A percentile compares a stretch with the other conserved stretches of the same genome.
Evolutionary conservation across 345 rosid species (phyloP).

Genomic region (Turritis glabra): DNA sequence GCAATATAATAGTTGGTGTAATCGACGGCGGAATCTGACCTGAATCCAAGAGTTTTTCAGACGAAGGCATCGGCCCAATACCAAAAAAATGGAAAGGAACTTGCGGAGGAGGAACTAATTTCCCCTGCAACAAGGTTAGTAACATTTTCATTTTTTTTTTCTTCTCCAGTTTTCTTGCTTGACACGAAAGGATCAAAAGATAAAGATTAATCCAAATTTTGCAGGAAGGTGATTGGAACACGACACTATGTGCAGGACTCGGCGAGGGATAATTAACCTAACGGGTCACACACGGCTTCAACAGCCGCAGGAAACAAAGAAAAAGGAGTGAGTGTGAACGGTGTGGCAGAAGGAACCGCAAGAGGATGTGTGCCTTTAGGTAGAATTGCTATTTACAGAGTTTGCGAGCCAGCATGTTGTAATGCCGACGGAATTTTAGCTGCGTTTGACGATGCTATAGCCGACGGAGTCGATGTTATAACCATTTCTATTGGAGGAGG

Average conservation of each 20-base stretch:
- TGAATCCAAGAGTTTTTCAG: slow-evolving; percentile 53
- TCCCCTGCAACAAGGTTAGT: slow-evolving; percentile 60
- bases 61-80: slow-evolving; percentile 51
- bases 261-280: slow-evolving; percentile 39
- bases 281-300: slow-evolving; percentile 69
- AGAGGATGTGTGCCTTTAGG: slow-evolving; percentile 67
- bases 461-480: slow-evolving; percentile 65
- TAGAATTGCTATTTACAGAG: slow-evolving; percentile 55
- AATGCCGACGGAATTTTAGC: slow-evolving; percentile 11
- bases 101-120: slow-evolving; percentile 48
- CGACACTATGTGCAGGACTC: slow-evolving; percentile 29
- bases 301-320: slow-evolving; percentile 62
- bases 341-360: slow-evolving; percentile 56
- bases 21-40: slow-evolving; percentile 60
- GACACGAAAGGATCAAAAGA: not conserved
- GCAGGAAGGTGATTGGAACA: slow-evolving; percentile 40
- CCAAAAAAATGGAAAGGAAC: slow-evolving; percentile 60
- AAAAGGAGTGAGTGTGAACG: slow-evolving; percentile 41
- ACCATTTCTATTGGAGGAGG: slow-evolving; percentile 73
- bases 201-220: not conserved
- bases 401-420: slow-evolving; percentile 31
- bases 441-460: slow-evolving; percentile 40
- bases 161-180: not conserved
- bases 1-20: slow-evolving; percentile 46
- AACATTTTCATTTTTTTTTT: slow-evolving; percentile 3